Evolutionary conservation across 768 basidiomycete species (phyloP).

Genomic region (Neoboletus magnificus): DNA sequence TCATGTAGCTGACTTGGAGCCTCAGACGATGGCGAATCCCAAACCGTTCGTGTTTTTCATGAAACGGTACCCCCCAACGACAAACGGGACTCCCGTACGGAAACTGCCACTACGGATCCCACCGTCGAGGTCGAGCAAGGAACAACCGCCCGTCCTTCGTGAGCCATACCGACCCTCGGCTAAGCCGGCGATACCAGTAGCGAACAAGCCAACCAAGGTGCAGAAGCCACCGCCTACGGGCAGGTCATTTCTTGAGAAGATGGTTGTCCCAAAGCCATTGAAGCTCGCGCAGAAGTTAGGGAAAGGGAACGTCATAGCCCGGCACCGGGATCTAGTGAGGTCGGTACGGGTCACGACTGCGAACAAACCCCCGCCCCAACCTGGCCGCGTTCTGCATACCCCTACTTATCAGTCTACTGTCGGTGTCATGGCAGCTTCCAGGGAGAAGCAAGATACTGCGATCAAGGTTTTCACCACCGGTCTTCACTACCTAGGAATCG

Average conservation of each 20-base stretch:
- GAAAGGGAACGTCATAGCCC: background rate
- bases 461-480: background rate
- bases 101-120: background rate
- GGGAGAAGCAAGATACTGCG: background rate
- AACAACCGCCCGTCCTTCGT: background rate
- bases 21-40: background rate
- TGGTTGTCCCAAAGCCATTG: background rate
- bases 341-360: background rate
- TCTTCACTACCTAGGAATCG: background rate
- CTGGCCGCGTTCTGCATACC: background rate
- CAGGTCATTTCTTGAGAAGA: background rate
- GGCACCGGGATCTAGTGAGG: too few species aligned
- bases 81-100: background rate
- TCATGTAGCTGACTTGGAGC: background rate
- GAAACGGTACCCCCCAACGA: conserved; percentile 1
- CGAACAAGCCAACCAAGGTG: too few species aligned
- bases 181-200: background rate
- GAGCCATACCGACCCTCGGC: too few species aligned
- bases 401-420: background rate
- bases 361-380: background rate
- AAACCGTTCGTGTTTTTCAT: conserved; percentile 13
- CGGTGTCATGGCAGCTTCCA: too few species aligned
- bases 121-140: background rate
- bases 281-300: background rate
- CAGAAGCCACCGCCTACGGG: too few species aligned